phyloP scores from a whole-genome alignment of 495 filamentous ascomycete species.

The Lasiosphaeria miniovina region DNA sequence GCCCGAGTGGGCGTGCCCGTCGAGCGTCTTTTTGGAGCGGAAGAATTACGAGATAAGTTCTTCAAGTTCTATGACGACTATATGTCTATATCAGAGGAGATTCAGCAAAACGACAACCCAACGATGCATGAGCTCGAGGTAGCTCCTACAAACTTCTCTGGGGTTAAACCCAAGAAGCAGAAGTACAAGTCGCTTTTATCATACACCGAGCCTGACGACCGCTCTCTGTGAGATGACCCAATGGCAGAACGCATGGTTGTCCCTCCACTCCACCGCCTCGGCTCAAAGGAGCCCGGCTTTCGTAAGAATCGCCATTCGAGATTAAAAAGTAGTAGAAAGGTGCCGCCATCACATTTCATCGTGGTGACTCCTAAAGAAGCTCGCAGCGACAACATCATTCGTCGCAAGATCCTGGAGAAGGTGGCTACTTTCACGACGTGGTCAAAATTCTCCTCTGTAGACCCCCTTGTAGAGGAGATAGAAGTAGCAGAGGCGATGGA shows the following conservation, averaged over 20 bases:
- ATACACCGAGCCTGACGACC: slow-evolving; percentile 54
- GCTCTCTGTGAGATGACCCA: slow-evolving; percentile 58
- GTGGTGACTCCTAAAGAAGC: slow-evolving; percentile 49
- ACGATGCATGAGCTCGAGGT: slow-evolving; percentile 78
- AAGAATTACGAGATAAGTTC: slow-evolving; percentile 77
- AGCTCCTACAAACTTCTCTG: slow-evolving; percentile 71
- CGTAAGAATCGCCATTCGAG: slow-evolving; percentile 6
- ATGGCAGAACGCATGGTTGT: slow-evolving; percentile 70
- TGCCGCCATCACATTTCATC: slow-evolving; percentile 50
- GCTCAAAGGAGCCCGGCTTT: slow-evolving; percentile 12
- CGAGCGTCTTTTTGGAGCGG: slow-evolving; percentile 65
- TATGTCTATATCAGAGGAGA: slow-evolving; percentile 64
- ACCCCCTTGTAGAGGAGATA: slow-evolving; percentile 41
- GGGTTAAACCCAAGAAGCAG: slow-evolving; percentile 42
- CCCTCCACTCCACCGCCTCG: slow-evolving; percentile 67
- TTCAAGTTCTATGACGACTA: slow-evolving; percentile 76
- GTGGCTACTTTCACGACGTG: slow-evolving; percentile 44
- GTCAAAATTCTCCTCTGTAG: slow-evolving; percentile 42
- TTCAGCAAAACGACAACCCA: slow-evolving; percentile 60
- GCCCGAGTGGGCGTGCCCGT: slow-evolving; percentile 59
- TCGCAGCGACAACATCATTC: slow-evolving; percentile 47
- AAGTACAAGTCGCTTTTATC: slow-evolving; percentile 45
- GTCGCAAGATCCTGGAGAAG: slow-evolving; percentile 48
- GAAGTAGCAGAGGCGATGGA: slow-evolving; percentile 55
- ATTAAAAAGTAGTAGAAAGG: slow-evolving; percentile 22